Base-by-base conservation (phyloP, 106 monocot genomes). In the Dendrobium catenatum region DNA sequence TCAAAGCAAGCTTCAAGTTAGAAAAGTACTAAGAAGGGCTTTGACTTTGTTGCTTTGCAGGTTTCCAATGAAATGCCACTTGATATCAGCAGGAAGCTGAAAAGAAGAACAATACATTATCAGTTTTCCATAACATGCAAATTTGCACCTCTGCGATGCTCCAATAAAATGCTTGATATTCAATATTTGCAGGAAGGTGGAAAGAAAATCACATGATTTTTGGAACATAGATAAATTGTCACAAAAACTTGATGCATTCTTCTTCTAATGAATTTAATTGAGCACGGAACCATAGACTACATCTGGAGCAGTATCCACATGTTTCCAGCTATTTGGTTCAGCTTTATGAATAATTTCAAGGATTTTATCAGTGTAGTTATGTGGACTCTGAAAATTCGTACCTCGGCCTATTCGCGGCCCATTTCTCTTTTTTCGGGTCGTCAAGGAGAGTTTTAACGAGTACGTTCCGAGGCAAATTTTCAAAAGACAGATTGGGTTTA, bases 41-140 rank as follows among this genome's bases (percentile, higher is more conserved):
- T 95, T 98, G 74, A 85, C 95, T 86, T 98, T 98, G 87, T 98
- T 98, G 94, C 95, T 95, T 79, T 98, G 98, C 81, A 98, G 70
- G 61, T 98, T 85, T 27, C 98, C 98, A 68, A 98, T 89, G 68
- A 89, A 98, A 88, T 98, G 98, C 98, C 98, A 98, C 22, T 93
- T 82, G 68, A 98, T 98, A 88, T 98, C 98, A n/a, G 42, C 81
- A 81, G 98, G 98, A 91, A 98, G 95, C 98, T 98, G 93, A 79
- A 88, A 91, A 84, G 56, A 40, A 74, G 22, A 87, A 40, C 42
- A 5, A 76, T 3, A 27, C 49, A 76, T 76, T 49, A 11, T 0
- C 19, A 76, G 46, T 76, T 76, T 42, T 49, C 49, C 49, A 24
- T 10, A 10, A 51, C 33, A 3, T 10, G 51, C 17, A 10, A 76